Evolutionary conservation across 1,284 basidiomycete species (phyloP), one percentile per base, ranked within the genome.

Genomic region (Tilletia horrida): DNA sequence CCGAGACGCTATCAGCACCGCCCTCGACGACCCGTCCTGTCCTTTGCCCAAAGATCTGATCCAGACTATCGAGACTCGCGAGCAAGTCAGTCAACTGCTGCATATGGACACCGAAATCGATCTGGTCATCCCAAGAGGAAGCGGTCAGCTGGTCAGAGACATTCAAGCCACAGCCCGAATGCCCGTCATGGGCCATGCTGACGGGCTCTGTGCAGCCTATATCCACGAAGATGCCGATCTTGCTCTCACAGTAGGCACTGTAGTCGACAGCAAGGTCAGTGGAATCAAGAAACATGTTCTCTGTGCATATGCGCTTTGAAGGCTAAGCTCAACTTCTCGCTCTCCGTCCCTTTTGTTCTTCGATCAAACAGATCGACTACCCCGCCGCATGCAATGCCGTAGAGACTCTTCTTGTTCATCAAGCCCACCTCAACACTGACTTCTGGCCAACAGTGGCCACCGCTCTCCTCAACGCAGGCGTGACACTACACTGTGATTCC

Each of bases 121-220:
- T 83, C 86, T 99, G 13, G 94, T 98, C 66, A 97, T 98, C 82
- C 96, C 96, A 0, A 85, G 96, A 65, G 96, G 96, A 16, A 93
- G 93, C 77, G 96, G 95, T 77, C 88, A 87, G 75, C 88, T 99
- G 25, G 96, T 98, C 13, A 86, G 85, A 70, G 90, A 85, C 80
- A 97, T 99, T 67, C 92, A 97, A 82, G 89, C 91, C 69, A 88
- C 86, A 71, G 96, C 95, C 0, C 86, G 90, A 66, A 97, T 99
- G 72, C 90, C 96, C 1, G 96, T 99, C 57, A 97, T 98, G 93
- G 96, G 96, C 0, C 96, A 99, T 79, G 95, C 96, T 3, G 95
- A 98, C 82, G 95, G 95, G 0, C 84, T 97, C 9, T 98, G 95
- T 82, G 87, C 89, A 4, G 88, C 94, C 0, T 97, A 90, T 82